Evolutionary conservation across 192 early-diverging fungal genomes (phyloP).

Genomic region (Backusella luteola): DNA sequence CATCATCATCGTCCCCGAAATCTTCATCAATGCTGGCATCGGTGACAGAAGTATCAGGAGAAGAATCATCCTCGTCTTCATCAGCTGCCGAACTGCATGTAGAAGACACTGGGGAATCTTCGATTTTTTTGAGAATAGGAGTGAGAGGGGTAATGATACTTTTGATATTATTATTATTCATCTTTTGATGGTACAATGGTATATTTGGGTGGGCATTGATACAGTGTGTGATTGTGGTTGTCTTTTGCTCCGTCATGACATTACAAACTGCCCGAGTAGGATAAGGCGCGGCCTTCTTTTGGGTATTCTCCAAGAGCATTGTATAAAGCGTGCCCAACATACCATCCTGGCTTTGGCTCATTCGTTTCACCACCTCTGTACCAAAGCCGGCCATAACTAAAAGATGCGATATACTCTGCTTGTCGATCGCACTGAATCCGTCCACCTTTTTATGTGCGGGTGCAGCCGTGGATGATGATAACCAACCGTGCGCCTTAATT

Average conservation of each 20-base stretch:
- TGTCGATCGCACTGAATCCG: conserved; percentile 14
- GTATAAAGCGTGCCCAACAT: conserved; percentile 63
- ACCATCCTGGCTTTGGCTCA: conserved; percentile 54
- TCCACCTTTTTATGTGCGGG: conserved; percentile 11
- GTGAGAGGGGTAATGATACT: background rate
- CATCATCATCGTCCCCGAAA: background rate
- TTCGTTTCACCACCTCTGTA: conserved; percentile 48
- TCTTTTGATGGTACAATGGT: background rate
- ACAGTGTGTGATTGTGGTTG: background rate
- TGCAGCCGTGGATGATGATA: background rate
- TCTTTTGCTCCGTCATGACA: background rate
- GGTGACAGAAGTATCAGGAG: conserved; percentile 11
- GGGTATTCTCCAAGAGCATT: conserved; percentile 48
- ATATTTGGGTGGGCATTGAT: background rate
- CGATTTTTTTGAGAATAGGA: background rate
- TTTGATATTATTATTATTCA: background rate
- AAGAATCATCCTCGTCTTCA: conserved; percentile 1
- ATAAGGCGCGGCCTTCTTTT: background rate
- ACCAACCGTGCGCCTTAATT: conserved; percentile 71
- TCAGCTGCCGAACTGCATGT: conserved; percentile 1
- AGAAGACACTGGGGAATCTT: background rate
- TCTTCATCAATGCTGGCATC: background rate
- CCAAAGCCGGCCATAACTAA: conserved; percentile 58
- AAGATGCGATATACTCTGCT: conserved; percentile 40
- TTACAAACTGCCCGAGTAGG: background rate